A percentile compares a stretch with the other conserved stretches of the same genome.
Conservation (phyloP, 305 asterid genomes). For the Solanum hybrid region DNA sequence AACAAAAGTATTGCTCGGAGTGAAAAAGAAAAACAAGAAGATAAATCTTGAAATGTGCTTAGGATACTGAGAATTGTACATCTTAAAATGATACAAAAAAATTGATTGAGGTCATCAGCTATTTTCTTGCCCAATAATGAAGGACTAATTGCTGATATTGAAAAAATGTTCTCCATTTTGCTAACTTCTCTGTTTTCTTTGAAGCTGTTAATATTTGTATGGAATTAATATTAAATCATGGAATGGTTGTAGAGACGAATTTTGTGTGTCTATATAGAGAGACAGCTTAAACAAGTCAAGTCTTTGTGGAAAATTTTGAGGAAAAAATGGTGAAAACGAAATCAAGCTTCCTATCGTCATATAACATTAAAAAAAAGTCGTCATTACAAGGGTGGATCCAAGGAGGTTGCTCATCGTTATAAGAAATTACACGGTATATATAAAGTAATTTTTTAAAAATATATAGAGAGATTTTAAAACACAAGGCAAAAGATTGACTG, state of each 20-base stretch:
- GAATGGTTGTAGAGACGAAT: background rate
- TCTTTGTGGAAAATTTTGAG: background rate
- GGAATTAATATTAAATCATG: background rate
- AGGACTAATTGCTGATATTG: background rate
- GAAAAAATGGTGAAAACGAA: background rate
- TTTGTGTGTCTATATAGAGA: background rate
- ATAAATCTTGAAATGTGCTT: slow-evolving; percentile 22
- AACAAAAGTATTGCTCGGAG: background rate
- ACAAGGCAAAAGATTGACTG: background rate
- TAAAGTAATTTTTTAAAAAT: no score
- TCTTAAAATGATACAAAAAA: slow-evolving; percentile 14
- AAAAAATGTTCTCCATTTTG: background rate
- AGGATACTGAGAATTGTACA: slow-evolving; percentile 18
- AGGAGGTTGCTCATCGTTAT: background rate
- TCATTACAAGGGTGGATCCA: background rate
- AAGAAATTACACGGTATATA: no score
- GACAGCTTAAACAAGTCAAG: background rate
- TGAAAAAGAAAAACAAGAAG: slow-evolving; percentile 6
- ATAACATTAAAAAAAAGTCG: background rate
- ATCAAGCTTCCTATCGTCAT: background rate
- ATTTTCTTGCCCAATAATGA: background rate
- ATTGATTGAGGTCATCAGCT: slow-evolving; percentile 8
- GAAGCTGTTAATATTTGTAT: background rate
- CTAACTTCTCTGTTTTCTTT: background rate
- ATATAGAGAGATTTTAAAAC: no score